These are phyloP conservation scores for Salinomyces thailandicus DNA, from an alignment of 2,329 filamentous ascomycete genomes.

Conservation along the genomic window DNA sequence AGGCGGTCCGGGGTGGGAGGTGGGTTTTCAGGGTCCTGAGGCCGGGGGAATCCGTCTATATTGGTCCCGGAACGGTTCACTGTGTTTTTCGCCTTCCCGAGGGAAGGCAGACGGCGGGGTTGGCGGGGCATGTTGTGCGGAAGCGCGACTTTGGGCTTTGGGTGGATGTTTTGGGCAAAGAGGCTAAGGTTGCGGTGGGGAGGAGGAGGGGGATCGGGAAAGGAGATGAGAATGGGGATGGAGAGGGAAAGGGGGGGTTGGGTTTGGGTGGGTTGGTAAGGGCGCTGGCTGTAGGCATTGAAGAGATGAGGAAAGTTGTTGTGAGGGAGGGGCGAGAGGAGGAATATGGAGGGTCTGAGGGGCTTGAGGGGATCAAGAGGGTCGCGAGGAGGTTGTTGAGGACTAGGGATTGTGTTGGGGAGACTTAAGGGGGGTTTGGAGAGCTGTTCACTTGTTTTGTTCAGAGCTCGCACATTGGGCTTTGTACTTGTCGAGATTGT, in stretches of 20 bases:
- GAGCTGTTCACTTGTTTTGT: too few species aligned
- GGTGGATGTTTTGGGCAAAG: conserved; percentile 3
- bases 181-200: background rate
- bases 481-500: too few species aligned
- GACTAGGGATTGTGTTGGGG: too few species aligned
- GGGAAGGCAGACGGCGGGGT: conserved; percentile 9
- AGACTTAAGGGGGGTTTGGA: too few species aligned
- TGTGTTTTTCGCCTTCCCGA: conserved; percentile 7
- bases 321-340: background rate
- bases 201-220: too few species aligned
- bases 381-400: too few species aligned
- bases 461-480: too few species aligned
- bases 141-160: conserved; percentile 4
- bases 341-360: background rate
- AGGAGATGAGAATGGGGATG: too few species aligned
- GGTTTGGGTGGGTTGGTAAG: background rate
- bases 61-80: conserved; percentile 9
- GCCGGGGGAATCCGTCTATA: conserved; percentile 9
- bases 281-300: background rate
- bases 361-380: background rate
- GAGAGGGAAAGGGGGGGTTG: background rate
- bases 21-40: conserved; percentile 10
- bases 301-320: background rate
- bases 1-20: background rate
- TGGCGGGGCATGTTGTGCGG: conserved; percentile 7